Conservation (phyloP, 768 basidiomycete species). For the Suillus subaureus region DNA sequence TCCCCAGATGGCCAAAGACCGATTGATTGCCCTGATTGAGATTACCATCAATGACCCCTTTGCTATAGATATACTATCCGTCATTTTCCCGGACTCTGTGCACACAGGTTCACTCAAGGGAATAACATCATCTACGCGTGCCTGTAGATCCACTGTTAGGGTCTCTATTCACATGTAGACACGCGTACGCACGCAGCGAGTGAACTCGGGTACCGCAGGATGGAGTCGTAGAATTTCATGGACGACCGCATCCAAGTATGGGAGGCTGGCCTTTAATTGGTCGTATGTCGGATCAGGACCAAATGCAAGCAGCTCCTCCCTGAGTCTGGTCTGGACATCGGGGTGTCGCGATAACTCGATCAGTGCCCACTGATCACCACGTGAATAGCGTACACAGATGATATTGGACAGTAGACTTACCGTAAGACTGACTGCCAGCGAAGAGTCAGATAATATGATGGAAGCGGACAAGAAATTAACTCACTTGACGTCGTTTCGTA, state of each 20-base stretch:
- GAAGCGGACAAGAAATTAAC: conserved; percentile 4
- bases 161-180: neutral
- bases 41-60: conserved; percentile 41
- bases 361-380: conserved; percentile 34
- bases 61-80: conserved; percentile 36
- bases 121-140: conserved; percentile 40
- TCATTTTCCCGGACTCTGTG: conserved; percentile 28
- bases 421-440: conserved; percentile 9
- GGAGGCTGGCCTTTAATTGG: conserved; percentile 37
- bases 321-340: conserved; percentile 28
- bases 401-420: neutral
- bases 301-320: conserved; percentile 31
- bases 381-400: neutral
- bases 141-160: conserved; percentile 24
- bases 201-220: conserved; percentile 32
- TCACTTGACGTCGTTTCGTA: conserved; percentile 29
- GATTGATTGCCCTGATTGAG: conserved; percentile 44
- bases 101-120: conserved; percentile 37
- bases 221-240: conserved; percentile 43
- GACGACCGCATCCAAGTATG: conserved; percentile 45
- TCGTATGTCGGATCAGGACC: conserved; percentile 41
- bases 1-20: conserved; percentile 46
- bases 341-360: conserved; percentile 30
- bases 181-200: conserved; percentile 30
- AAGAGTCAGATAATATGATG: neutral